Conservation (phyloP, 2,329 filamentous ascomycete species). For the Simplicillium sp. region DNA sequence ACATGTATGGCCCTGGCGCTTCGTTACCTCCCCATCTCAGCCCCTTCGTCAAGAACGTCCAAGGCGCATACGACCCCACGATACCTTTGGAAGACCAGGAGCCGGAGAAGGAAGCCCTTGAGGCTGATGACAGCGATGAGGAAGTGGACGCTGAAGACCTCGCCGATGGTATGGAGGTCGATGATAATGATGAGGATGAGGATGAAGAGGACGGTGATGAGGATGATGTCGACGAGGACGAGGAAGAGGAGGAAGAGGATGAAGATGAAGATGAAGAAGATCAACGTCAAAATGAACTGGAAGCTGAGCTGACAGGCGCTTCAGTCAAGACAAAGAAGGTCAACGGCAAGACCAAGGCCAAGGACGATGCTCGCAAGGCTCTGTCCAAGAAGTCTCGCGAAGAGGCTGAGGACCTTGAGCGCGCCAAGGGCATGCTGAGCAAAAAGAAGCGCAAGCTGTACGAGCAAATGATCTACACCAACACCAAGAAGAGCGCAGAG, state of each 20-base stretch:
- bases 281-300: constrained; percentile 80
- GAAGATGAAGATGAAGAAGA: constrained; percentile 40
- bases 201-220: constrained; percentile 34
- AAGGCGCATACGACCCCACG: constrained; percentile 87
- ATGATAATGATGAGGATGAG: constrained; percentile 23
- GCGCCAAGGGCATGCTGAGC: constrained; percentile 96
- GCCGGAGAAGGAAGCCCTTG: constrained; percentile 73
- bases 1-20: constrained; percentile 83
- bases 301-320: constrained; percentile 78
- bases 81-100: constrained; percentile 80
- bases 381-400: constrained; percentile 60
- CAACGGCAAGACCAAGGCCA: constrained; percentile 47
- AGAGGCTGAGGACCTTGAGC: constrained; percentile 80
- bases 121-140: constrained; percentile 49
- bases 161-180: constrained; percentile 39
- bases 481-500: constrained; percentile 86
- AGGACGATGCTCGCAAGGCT: constrained; percentile 62
- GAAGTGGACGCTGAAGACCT: constrained; percentile 37
- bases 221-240: constrained; percentile 31
- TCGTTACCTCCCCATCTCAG: constrained; percentile 89
- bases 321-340: constrained; percentile 38
- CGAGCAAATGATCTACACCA: constrained; percentile 95
- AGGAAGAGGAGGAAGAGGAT: constrained; percentile 23
- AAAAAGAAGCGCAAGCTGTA: constrained; percentile 96
- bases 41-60: constrained; percentile 83